Percentiles rank a stretch among this genome's conserved stretches.
Conservation (phyloP, 2,329 filamentous ascomycete genomes). For the Simplicillium aogashimaense region DNA sequence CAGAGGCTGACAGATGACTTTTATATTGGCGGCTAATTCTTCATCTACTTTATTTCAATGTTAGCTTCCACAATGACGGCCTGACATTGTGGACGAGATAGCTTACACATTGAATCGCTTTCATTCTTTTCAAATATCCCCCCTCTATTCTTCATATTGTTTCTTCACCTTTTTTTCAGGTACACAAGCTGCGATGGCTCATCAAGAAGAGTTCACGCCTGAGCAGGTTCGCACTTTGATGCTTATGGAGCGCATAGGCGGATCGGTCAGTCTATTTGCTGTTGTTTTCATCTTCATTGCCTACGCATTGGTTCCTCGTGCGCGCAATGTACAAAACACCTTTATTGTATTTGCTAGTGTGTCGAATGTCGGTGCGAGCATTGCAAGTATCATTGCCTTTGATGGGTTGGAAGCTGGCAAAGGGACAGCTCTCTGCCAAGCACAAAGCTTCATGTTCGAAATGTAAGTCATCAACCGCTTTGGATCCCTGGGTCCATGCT, state of each 20-base stretch:
- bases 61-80: too few relatives aligned
- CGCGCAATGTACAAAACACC: constrained; percentile 50
- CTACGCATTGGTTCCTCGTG: constrained; percentile 37
- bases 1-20: too few relatives aligned
- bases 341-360: constrained; percentile 54
- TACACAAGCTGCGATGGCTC: background rate
- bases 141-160: too few relatives aligned
- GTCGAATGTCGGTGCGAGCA: constrained; percentile 47
- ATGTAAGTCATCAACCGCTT: constrained; percentile 52
- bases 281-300: constrained; percentile 42
- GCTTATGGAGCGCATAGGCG: constrained; percentile 41
- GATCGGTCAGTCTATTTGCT: constrained; percentile 39
- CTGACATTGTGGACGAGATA: too few relatives aligned
- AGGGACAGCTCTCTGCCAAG: constrained; percentile 48
- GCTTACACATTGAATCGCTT: too few relatives aligned
- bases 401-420: constrained; percentile 48
- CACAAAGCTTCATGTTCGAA: constrained; percentile 53
- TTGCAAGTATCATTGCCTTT: constrained; percentile 62
- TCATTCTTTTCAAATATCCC: too few relatives aligned
- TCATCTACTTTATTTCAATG: too few relatives aligned
- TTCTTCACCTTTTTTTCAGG: background rate
- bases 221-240: constrained; percentile 31
- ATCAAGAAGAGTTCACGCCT: constrained; percentile 17
- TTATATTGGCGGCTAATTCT: too few relatives aligned
- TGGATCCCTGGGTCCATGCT: background rate